These are phyloP conservation scores for Aphanomyces cochlioides DNA, from an alignment of 352 stramenopile genomes.

Conservation along the genomic window DNA sequence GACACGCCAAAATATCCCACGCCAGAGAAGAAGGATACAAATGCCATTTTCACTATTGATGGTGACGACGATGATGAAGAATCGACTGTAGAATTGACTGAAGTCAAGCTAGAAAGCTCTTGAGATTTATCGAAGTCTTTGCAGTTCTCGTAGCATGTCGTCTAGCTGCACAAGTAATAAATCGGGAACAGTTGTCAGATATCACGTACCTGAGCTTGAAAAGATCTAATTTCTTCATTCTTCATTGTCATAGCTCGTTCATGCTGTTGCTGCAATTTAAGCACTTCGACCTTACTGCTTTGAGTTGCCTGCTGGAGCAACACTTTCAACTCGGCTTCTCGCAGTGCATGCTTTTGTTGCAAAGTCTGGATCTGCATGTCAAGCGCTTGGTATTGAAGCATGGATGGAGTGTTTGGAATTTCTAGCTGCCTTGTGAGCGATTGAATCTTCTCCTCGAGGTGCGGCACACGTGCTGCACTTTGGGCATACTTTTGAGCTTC, in stretches of 20 bases:
- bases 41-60: constrained; percentile 28
- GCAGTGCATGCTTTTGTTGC: constrained; percentile 65
- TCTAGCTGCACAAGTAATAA: constrained; percentile 35
- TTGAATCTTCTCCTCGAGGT: constrained; percentile 55
- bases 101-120: constrained; percentile 23
- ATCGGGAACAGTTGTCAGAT: not conserved
- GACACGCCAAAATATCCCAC: constrained; percentile 27
- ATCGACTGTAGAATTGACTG: constrained; percentile 12
- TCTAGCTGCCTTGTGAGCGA: constrained; percentile 42
- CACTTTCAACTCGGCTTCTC: constrained; percentile 69
- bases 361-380: constrained; percentile 74
- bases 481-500: constrained; percentile 3
- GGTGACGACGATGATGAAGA: constrained; percentile 26
- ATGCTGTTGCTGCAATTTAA: constrained; percentile 53
- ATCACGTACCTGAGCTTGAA: constrained; percentile 54
- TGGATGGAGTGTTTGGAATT: constrained; percentile 68
- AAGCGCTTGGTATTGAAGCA: constrained; percentile 71
- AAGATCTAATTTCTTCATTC: constrained; percentile 71
- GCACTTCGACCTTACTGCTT: constrained; percentile 65
- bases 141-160: constrained; percentile 62
- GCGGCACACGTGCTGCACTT: constrained; percentile 37
- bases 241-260: constrained; percentile 59
- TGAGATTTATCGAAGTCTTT: constrained; percentile 18
- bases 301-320: constrained; percentile 60
- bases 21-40: constrained; percentile 3